Evolutionary conservation across 2,329 filamentous ascomycete genomes (phyloP).

Genomic region (Fusarium buxicola): DNA sequence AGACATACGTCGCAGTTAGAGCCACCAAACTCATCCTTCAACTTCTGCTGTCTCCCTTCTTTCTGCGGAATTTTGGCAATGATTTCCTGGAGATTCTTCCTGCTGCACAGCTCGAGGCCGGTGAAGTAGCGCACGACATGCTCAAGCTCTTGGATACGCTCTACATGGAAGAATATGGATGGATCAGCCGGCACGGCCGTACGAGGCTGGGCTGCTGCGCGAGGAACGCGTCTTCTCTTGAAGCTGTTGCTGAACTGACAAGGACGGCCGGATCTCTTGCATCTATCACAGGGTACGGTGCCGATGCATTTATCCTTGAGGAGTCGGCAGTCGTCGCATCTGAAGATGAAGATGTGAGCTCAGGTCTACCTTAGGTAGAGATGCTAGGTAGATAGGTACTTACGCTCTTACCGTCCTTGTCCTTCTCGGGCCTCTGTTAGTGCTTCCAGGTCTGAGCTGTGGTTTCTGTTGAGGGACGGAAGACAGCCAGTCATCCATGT

Average conservation of each 20-base stretch:
- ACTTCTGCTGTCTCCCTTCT: conserved; percentile 11
- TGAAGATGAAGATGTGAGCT: conserved; percentile 1
- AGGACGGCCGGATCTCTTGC: conserved; percentile 23
- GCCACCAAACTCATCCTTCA: conserved; percentile 7
- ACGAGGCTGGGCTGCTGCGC: not conserved
- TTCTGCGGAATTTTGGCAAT: not conserved
- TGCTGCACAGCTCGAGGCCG: conserved; percentile 27
- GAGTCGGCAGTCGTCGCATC: conserved; percentile 38
- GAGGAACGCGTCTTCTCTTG: conserved; percentile 20
- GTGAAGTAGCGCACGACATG: conserved; percentile 33
- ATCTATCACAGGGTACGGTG: conserved; percentile 34
- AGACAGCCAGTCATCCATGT: conserved; percentile 1
- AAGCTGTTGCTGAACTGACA: conserved; percentile 33
- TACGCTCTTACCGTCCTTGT: conserved; percentile 19
- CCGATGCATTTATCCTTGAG: conserved; percentile 40
- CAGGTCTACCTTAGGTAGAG: not conserved
- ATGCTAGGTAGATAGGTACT: not conserved
- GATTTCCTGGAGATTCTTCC: conserved; percentile 11
- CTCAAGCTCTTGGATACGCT: conserved; percentile 36
- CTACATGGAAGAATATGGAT: conserved; percentile 23
- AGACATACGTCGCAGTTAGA: conserved; percentile 16
- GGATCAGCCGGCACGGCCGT: not conserved
- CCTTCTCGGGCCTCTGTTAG: conserved; percentile 15
- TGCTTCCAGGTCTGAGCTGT: not conserved
- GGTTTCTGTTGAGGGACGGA: not conserved